Base-by-base conservation (phyloP, 805 yeast genomes). In the Hanseniaspora occidentalis region DNA sequence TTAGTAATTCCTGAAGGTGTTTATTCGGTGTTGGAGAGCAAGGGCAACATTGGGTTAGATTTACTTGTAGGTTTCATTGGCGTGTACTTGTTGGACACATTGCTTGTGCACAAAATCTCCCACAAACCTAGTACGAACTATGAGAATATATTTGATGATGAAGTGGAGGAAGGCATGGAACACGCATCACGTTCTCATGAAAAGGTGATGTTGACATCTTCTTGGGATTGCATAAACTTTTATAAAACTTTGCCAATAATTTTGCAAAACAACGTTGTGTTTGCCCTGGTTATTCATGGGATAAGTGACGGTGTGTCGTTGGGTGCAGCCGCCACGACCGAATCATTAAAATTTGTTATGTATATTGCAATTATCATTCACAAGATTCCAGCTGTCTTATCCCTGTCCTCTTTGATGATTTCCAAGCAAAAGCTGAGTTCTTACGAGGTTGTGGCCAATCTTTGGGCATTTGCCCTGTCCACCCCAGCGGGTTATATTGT, bases 351-450 rank as follows among this genome's bases (percentile, higher is more conserved):
- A 38, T 37, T 65, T 22, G 53, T 74, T 18, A 69, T 77, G 38
- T 62, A 75, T 20, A 42, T 74, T n/a, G 74, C 79, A 17, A 72
- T 79, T 19, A 64, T 75, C 21, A 59, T 76, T 14, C 84, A 79
- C 55, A 79, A 78, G 50, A 53, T 78, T 7, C 85, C 85, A 0
- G 77, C 84, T 0, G 67, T 77, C 1, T 69, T 78, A 47, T 78
- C 83, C 21, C 59, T 79, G 34, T 56, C 71, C 10, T 65, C 79
- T 13, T 52, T 78, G 6, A 60, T 78, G 51, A 47, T 57, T 4
- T 50, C 73, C 2, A 61, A 59, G 40, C 67, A 67, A 38, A 62
- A 64, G 5, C 45, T 69, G 3, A 50, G 64, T 10, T 48, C 54
- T 26, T 50, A 56, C 39, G 58, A 64, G 34, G 62, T 71, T 4